These are phyloP conservation scores for Phaffomyces antillensis DNA, from an alignment of 805 yeast genomes.

Conservation along the genomic window DNA sequence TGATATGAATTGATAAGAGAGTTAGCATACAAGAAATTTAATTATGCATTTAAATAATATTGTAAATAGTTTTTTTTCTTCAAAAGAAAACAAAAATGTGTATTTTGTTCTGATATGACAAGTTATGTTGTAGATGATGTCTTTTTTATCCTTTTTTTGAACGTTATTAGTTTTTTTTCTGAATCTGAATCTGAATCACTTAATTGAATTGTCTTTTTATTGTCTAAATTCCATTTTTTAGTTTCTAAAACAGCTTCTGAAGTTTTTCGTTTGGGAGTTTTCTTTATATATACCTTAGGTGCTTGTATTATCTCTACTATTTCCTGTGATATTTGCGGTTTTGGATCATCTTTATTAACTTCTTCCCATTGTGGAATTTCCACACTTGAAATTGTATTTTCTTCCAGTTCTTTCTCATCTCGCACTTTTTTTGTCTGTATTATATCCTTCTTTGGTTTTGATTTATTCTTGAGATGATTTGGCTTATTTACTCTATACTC, in stretches of 20 bases:
- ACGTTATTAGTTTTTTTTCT: conserved; percentile 3
- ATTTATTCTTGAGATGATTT: no score
- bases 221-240: conserved; percentile 22
- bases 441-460: no score
- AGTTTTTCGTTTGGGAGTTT: neutral
- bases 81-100: neutral
- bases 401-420: no score
- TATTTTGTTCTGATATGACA: neutral
- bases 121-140: neutral
- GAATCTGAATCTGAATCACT: conserved; percentile 13
- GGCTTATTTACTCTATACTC: neutral
- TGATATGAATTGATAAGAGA: neutral
- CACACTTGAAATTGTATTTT: neutral
- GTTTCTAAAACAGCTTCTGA: conserved; percentile 17
- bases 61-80: conserved; percentile 7
- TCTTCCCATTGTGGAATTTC: conserved; percentile 7
- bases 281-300: neutral
- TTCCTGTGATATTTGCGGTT: neutral
- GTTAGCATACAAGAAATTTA: no score
- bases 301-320: neutral
- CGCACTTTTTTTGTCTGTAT: no score
- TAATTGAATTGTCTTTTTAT: conserved; percentile 11
- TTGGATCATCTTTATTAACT: neutral
- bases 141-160: conserved; percentile 18
- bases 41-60: neutral